A percentile compares a stretch with the other conserved stretches of the same genome.
These are phyloP conservation scores for Alternaria ethzedia DNA, from an alignment of 2,329 filamentous ascomycete species.

Conservation along the genomic window DNA sequence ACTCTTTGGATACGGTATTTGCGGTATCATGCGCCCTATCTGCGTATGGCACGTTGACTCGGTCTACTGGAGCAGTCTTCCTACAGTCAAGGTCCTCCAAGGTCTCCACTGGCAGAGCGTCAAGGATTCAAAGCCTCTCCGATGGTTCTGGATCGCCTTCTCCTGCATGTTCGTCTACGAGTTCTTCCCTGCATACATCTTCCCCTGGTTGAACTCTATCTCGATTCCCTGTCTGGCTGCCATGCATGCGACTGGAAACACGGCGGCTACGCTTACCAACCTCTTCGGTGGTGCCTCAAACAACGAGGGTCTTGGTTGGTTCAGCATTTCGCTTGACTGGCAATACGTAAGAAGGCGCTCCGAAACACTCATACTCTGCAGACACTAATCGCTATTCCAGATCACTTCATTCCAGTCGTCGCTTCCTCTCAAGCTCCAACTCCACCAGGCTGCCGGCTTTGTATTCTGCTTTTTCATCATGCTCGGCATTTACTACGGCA, in stretches of 20 bases:
- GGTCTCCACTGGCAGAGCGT: conserved; percentile 23
- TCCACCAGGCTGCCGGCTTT: conserved; percentile 17
- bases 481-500: conserved; percentile 21
- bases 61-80: conserved; percentile 25
- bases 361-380: neutral
- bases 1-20: conserved; percentile 21
- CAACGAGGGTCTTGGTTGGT: conserved; percentile 20
- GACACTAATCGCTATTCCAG: neutral
- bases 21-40: conserved; percentile 20
- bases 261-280: conserved; percentile 17
- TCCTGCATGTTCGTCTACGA: conserved; percentile 22
- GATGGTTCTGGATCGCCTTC: conserved; percentile 26
- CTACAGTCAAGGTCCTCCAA: conserved; percentile 22
- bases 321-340: conserved; percentile 20
- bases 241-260: conserved; percentile 20
- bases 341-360: conserved; percentile 14
- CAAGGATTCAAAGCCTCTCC: conserved; percentile 19
- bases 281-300: conserved; percentile 21
- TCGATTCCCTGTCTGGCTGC: conserved; percentile 23
- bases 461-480: conserved; percentile 17
- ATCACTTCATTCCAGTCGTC: conserved; percentile 24
- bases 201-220: conserved; percentile 23
- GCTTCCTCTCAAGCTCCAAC: conserved; percentile 20
- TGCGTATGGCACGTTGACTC: conserved; percentile 24
- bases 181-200: conserved; percentile 25